Conservation (phyloP, 2,329 filamentous ascomycete genomes). For the Tolypocladium ophioglossoides region DNA sequence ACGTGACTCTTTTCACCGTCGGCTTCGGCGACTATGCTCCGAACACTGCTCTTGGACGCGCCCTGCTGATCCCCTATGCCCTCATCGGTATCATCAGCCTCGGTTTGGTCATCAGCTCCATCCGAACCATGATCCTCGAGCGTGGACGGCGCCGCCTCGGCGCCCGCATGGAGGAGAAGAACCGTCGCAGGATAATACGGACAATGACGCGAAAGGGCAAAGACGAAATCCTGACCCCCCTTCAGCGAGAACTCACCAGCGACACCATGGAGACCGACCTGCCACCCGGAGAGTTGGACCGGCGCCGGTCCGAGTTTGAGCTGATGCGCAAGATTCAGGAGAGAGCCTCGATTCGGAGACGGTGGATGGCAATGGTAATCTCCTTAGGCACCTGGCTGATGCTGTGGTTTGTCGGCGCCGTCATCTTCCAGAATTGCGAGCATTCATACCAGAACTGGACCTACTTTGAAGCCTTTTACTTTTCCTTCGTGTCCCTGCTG, state of each 20-base stretch:
- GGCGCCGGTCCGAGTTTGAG: slow-evolving; percentile 60
- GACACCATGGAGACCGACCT: slow-evolving; percentile 5
- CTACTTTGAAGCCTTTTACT: slow-evolving; percentile 79
- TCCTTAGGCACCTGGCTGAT: slow-evolving; percentile 59
- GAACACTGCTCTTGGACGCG: slow-evolving; percentile 45
- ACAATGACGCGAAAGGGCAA: slow-evolving; percentile 33
- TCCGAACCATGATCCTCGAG: slow-evolving; percentile 55
- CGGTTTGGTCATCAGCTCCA: slow-evolving; percentile 72
- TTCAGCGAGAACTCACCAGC: slow-evolving; percentile 15
- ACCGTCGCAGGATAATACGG: slow-evolving; percentile 37
- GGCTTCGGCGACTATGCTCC: slow-evolving; percentile 49
- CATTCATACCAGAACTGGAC: slow-evolving; percentile 46
- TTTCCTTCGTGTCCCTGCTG: slow-evolving; percentile 70
- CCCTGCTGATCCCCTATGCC: slow-evolving; percentile 72
- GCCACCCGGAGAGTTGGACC: slow-evolving; percentile 37
- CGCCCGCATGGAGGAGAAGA: slow-evolving; percentile 49
- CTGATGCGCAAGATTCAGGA: slow-evolving; percentile 75
- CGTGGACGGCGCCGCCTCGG: slow-evolving; percentile 43
- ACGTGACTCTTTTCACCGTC: slow-evolving; percentile 58
- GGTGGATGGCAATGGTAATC: slow-evolving; percentile 62
- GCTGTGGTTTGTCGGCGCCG: slow-evolving; percentile 72
- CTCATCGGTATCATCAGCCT: slow-evolving; percentile 76
- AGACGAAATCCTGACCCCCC: slow-evolving; percentile 38
- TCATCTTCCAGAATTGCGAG: slow-evolving; percentile 54
- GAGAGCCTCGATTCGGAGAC: slow-evolving; percentile 51